phyloP scores from a whole-genome alignment of 2,329 filamentous ascomycete species.

The Mariannaea sp. region DNA sequence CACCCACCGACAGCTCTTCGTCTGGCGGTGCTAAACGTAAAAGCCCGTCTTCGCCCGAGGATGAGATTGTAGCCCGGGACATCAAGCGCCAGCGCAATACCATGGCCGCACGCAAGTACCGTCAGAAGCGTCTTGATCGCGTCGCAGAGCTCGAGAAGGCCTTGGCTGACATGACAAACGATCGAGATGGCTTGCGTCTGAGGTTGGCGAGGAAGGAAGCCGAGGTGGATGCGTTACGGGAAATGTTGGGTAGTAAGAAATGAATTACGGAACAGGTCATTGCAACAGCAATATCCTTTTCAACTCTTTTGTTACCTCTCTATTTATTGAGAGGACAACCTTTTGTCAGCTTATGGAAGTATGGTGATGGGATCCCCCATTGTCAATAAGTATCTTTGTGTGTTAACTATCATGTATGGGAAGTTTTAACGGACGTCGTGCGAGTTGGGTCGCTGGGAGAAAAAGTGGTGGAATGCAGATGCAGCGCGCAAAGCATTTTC shows the following conservation, averaged over 20 bases:
- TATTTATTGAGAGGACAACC: background rate
- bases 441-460: background rate
- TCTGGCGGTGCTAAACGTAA: slow-evolving; percentile 29
- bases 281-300: background rate
- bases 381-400: slow-evolving; percentile 5
- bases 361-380: slow-evolving; percentile 6
- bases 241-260: slow-evolving; percentile 48
- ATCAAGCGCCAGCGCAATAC: slow-evolving; percentile 71
- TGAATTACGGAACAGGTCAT: slow-evolving; percentile 2
- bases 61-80: slow-evolving; percentile 35
- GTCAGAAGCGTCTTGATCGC: slow-evolving; percentile 71
- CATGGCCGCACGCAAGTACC: slow-evolving; percentile 72
- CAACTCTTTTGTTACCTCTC: background rate
- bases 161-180: slow-evolving; percentile 61
- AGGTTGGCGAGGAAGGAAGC: slow-evolving; percentile 68
- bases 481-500: background rate
- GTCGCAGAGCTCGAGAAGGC: slow-evolving; percentile 65
- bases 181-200: slow-evolving; percentile 67
- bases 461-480: background rate
- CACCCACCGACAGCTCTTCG: slow-evolving; percentile 6
- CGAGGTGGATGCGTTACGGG: slow-evolving; percentile 64
- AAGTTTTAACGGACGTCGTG: background rate
- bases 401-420: slow-evolving; percentile 5
- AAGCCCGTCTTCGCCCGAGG: slow-evolving; percentile 25
- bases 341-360: slow-evolving; percentile 11